Percentiles rank a stretch among this genome's conserved stretches.
Evolutionary conservation across 805 yeast species (phyloP).

Genomic region (Wickerhamomyces mucosus): DNA sequence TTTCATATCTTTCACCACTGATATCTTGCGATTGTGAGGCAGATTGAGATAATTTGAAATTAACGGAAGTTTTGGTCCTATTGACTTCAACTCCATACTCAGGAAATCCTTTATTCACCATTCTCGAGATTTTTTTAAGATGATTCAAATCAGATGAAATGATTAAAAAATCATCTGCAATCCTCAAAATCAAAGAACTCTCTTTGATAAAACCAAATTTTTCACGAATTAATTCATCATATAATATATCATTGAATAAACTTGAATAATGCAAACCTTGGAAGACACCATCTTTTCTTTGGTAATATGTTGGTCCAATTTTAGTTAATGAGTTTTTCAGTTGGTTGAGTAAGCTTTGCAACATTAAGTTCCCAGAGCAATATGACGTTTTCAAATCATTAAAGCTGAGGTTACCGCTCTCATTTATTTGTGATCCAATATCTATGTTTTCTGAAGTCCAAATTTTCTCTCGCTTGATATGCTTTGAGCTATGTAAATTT

Average conservation of each 20-base stretch:
- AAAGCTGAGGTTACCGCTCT: too few relatives aligned
- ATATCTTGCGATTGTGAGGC: too few relatives aligned
- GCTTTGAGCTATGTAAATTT: too few relatives aligned
- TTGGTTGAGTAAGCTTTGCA: constrained; percentile 25
- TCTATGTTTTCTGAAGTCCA: too few relatives aligned
- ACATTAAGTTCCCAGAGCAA: too few relatives aligned
- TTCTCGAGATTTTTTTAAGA: constrained; percentile 22
- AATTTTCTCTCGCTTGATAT: too few relatives aligned
- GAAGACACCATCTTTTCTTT: constrained; percentile 61
- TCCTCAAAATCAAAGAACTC: constrained; percentile 39
- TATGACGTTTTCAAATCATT: too few relatives aligned
- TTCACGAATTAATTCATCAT: constrained; percentile 46
- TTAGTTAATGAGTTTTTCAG: constrained; percentile 39
- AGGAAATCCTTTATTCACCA: constrained; percentile 28
- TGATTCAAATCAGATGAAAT: constrained; percentile 35
- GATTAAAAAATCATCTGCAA: constrained; percentile 84
- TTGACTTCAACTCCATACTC: constrained; percentile 20
- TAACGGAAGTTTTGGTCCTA: constrained; percentile 31
- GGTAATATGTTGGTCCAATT: constrained; percentile 27
- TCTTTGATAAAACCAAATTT: constrained; percentile 14
- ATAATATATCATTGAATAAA: constrained; percentile 62
- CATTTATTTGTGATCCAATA: too few relatives aligned
- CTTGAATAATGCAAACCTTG: constrained; percentile 82
- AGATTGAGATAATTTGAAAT: too few relatives aligned
- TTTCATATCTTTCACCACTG: constrained; percentile 5